These are phyloP conservation scores for Piedraia hortae DNA, from an alignment of 2,329 filamentous ascomycete genomes.

Conservation along the genomic window DNA sequence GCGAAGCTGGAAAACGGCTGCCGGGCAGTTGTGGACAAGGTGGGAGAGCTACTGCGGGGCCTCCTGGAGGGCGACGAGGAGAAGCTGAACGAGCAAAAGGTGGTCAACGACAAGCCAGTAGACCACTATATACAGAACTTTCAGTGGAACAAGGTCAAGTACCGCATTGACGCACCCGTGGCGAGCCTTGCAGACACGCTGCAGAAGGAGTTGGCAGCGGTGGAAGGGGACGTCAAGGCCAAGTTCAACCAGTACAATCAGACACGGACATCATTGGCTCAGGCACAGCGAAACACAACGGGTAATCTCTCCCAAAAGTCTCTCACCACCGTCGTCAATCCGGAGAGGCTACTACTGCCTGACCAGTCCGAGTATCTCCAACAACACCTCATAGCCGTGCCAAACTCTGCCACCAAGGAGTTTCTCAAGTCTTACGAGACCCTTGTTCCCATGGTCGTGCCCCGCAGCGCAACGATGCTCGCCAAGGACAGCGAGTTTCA, in stretches of 20 bases:
- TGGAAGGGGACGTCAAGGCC: slow-evolving; percentile 84
- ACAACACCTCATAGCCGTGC: slow-evolving; percentile 79
- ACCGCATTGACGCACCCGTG: slow-evolving; percentile 73
- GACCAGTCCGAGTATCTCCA: slow-evolving; percentile 80
- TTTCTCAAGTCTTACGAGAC: slow-evolving; percentile 79
- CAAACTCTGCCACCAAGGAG: slow-evolving; percentile 53
- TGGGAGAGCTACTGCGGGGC: slow-evolving; percentile 56
- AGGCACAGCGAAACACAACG: slow-evolving; percentile 65
- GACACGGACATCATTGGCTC: slow-evolving; percentile 57
- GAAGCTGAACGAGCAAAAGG: slow-evolving; percentile 64
- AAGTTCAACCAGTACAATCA: slow-evolving; percentile 90
- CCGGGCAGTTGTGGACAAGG: slow-evolving; percentile 60
- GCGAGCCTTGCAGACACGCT: slow-evolving; percentile 64
- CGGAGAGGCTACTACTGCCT: slow-evolving; percentile 42
- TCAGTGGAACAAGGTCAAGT: slow-evolving; percentile 93
- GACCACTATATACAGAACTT: slow-evolving; percentile 78
- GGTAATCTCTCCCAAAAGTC: slow-evolving; percentile 90
- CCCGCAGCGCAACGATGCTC: slow-evolving; percentile 55
- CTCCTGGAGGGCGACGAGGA: slow-evolving; percentile 66
- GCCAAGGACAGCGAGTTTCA: slow-evolving; percentile 73
- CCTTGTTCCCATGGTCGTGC: slow-evolving; percentile 71
- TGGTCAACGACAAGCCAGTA: slow-evolving; percentile 77
- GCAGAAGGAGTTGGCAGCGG: slow-evolving; percentile 74
- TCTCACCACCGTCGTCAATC: slow-evolving; percentile 65
- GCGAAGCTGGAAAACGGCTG: slow-evolving; percentile 62